These are phyloP conservation scores for Fraxinus sp. DNA, from an alignment of 305 asterid genomes.

Conservation along the genomic window DNA sequence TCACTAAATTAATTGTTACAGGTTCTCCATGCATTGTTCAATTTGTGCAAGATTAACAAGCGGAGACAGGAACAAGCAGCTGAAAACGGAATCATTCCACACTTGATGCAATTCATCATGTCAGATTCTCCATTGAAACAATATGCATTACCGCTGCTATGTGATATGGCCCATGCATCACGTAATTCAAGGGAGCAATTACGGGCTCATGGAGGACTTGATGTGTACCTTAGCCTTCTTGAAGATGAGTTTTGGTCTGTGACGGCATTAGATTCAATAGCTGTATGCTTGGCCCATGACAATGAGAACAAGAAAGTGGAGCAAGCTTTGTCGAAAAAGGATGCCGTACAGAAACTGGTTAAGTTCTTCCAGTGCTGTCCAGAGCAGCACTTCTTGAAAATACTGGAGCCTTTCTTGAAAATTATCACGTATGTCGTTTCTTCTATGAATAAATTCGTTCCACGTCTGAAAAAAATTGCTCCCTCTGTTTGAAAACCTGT, in stretches of 20 bases:
- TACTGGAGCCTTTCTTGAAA: constrained; percentile 96
- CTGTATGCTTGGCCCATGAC: constrained; percentile 97
- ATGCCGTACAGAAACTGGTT: constrained; percentile 88
- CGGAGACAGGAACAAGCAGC: constrained; percentile 99
- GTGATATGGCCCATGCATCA: constrained; percentile 99
- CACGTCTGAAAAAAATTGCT: not conserved
- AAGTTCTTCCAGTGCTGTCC: constrained; percentile 92
- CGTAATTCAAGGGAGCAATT: constrained; percentile 97
- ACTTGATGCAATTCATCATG: constrained; percentile 87
- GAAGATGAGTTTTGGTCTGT: constrained; percentile 95
- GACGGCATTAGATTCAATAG: constrained; percentile 97
- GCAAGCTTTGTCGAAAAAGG: constrained; percentile 88
- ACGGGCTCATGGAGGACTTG: constrained; percentile 98
- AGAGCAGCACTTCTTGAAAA: constrained; percentile 91
- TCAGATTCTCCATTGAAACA: constrained; percentile 87
- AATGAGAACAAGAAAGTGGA: constrained; percentile 91
- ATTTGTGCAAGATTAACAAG: constrained; percentile 97
- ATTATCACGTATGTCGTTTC: constrained; percentile 80
- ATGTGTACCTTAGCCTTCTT: constrained; percentile 92
- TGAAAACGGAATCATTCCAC: constrained; percentile 98
- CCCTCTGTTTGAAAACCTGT: not conserved
- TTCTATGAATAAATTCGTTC: not conserved
- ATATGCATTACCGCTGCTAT: constrained; percentile 88
- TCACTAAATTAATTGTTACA: constrained; percentile 43
- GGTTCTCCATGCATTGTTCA: constrained; percentile 96